Evolutionary conservation across 1,139 yeast species (phyloP).

Genomic region (Candida frijolesensis): DNA sequence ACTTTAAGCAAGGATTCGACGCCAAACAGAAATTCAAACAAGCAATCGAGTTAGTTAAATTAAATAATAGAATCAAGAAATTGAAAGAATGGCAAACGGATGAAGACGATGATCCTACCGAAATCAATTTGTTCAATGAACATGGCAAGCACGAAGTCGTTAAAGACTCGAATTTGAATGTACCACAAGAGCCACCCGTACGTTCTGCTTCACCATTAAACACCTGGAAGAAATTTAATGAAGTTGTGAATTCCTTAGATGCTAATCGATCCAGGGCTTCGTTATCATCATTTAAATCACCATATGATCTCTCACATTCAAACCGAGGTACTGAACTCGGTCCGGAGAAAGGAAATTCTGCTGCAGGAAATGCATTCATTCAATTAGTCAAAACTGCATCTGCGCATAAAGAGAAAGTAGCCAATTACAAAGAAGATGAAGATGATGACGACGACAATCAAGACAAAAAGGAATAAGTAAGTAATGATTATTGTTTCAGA

Average conservation of each 20-base stretch:
- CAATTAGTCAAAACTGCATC: slow-evolving; percentile 76
- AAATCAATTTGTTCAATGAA: slow-evolving; percentile 45
- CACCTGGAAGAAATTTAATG: slow-evolving; percentile 29
- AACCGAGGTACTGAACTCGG: slow-evolving; percentile 4
- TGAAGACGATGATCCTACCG: slow-evolving; percentile 57
- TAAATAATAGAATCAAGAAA: slow-evolving; percentile 71
- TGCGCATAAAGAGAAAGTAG: slow-evolving; percentile 63
- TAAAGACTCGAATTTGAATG: not conserved
- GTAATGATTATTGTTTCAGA: not conserved
- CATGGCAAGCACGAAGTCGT: slow-evolving; percentile 23
- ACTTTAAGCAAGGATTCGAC: slow-evolving; percentile 67
- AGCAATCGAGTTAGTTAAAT: slow-evolving; percentile 79
- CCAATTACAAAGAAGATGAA: slow-evolving; percentile 34
- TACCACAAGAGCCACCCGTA: not conserved
- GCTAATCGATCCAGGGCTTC: slow-evolving; percentile 22
- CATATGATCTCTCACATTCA: slow-evolving; percentile 10
- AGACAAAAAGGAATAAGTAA: not conserved
- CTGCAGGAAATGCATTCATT: slow-evolving; percentile 56
- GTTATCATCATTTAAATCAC: slow-evolving; percentile 18
- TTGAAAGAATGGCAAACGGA: slow-evolving; percentile 57
- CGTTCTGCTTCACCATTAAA: slow-evolving; percentile 17
- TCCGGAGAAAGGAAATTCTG: slow-evolving; percentile 19
- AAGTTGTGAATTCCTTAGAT: slow-evolving; percentile 20
- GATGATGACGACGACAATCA: not conserved
- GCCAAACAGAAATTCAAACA: slow-evolving; percentile 84